Base-by-base conservation (phyloP, 768 basidiomycete genomes). In the Suillus subaureus region DNA sequence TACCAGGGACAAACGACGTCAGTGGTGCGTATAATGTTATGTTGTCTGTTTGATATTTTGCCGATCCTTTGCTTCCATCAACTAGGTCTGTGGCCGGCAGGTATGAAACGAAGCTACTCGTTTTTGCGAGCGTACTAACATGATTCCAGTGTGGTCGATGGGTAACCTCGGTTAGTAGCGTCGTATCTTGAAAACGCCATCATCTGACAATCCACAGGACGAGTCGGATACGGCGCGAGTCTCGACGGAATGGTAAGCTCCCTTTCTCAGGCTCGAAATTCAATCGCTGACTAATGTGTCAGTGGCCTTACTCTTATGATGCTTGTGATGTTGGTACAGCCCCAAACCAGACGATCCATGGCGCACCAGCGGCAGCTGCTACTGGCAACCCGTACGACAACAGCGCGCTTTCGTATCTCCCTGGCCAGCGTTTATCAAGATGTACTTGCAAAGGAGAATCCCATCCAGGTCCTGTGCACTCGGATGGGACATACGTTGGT, bases 301-400 rank as follows among this genome's bases (percentile, higher is more conserved):
- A 89, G 89, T 91, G 90, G 92, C 92, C 92, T 0, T 93, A 93
- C 77, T 88, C 88, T 2, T 93, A 93, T 68, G 91, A 93, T 69
- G 79, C 84, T 13, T 97, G 97, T 70, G 96, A 99, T 74, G 87
- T 96, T n/a, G 97, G 97, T n/a, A 96, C 96, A 1, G 82, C 86
- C 21, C 77, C 84, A 9, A 99, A 98, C 75, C 96, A 98, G 76
- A 90, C 93, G 1, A 56, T 87, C 52, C 84, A 90, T 65, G 89
- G 87, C 2, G 73, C 73, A 55, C 96, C 96, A 1, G 63, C 69
- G 13, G 84, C 89, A 4, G 89, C 93, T 7, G 79, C 83, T 6
- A 78, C 79, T 61, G 94, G 94, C 16, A 91, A 92, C 71, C 71
- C 79, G 3, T 70, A 72, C 26, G 79, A 84, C 56, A 81, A 80